Percentiles rank a stretch among this genome's conserved stretches.
These are phyloP conservation scores for Celoporthe dispersa DNA, from an alignment of 2,329 filamentous ascomycete species.

Conservation along the genomic window DNA sequence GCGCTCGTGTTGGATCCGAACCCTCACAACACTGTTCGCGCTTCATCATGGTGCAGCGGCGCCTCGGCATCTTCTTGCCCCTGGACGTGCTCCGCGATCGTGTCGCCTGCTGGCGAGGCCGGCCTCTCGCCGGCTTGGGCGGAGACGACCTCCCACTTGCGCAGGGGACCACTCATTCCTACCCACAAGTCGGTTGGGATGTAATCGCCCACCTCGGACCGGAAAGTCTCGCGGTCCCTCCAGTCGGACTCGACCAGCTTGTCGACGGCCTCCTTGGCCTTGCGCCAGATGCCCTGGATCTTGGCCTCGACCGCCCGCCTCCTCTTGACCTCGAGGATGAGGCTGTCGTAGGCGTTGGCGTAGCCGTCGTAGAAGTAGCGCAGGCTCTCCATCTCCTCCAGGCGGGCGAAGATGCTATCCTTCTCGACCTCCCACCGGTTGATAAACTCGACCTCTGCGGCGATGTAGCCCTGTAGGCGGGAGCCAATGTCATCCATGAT, in stretches of 20 bases:
- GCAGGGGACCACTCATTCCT: slow-evolving; percentile 66
- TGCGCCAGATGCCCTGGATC: slow-evolving; percentile 74
- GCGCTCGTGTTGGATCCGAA: slow-evolving; percentile 11
- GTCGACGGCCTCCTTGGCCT: slow-evolving; percentile 77
- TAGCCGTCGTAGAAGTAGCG: slow-evolving; percentile 88
- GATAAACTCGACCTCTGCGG: slow-evolving; percentile 66
- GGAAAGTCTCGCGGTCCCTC: slow-evolving; percentile 75
- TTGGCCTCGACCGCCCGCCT: slow-evolving; percentile 74
- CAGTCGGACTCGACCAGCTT: slow-evolving; percentile 75
- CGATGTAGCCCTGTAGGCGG: slow-evolving; percentile 67
- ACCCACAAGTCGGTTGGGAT: slow-evolving; percentile 89
- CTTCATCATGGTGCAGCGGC: slow-evolving; percentile 5
- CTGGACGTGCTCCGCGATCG: slow-evolving; percentile 5
- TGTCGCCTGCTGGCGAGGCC: background rate
- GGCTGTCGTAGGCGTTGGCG: slow-evolving; percentile 77
- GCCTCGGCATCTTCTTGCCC: slow-evolving; percentile 22
- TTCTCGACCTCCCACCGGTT: slow-evolving; percentile 76
- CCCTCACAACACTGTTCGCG: slow-evolving; percentile 9
- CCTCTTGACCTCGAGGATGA: slow-evolving; percentile 83
- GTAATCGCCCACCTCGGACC: slow-evolving; percentile 81
- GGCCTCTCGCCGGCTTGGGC: slow-evolving; percentile 30
- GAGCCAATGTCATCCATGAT: slow-evolving; percentile 70
- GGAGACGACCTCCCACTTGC: slow-evolving; percentile 54
- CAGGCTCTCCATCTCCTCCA: slow-evolving; percentile 78
- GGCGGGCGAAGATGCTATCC: slow-evolving; percentile 67